Percentiles rank a stretch among this genome's conserved stretches.
Evolutionary conservation across 805 yeast species (phyloP).

Genomic region (Saturnispora kantuleensis): DNA sequence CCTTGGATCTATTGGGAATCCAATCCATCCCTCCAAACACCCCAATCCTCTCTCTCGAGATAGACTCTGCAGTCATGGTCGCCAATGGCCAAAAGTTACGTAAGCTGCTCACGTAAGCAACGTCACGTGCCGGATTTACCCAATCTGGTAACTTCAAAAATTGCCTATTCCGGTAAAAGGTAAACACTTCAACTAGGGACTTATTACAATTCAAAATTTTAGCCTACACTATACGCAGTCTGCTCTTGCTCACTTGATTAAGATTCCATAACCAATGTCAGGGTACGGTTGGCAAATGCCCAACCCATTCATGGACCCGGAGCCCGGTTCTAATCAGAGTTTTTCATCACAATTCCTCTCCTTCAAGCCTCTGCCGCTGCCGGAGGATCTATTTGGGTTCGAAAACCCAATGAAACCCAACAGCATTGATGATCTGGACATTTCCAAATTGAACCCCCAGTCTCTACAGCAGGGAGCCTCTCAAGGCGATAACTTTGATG

Average conservation of each 20-base stretch:
- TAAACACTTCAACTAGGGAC: not conserved
- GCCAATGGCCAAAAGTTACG: constrained; percentile 8
- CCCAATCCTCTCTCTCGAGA: not conserved
- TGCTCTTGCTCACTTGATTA: no score
- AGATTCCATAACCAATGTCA: not conserved
- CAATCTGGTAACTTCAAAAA: constrained; percentile 7
- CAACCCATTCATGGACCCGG: constrained; percentile 8
- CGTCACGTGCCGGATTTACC: constrained; percentile 6
- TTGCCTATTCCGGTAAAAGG: constrained; percentile 1
- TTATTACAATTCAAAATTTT: no score
- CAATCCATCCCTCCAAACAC: not conserved
- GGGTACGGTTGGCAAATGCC: constrained; percentile 7
- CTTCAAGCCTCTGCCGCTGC: constrained; percentile 35
- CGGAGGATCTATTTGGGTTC: constrained; percentile 43
- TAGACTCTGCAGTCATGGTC: not conserved
- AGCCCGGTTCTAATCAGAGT: constrained; percentile 3
- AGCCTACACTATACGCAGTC: no score
- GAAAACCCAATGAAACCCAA: constrained; percentile 16
- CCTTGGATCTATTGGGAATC: not conserved
- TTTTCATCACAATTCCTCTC: constrained; percentile 7
- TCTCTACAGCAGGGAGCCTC: no score
- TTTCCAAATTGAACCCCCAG: constrained; percentile 1
- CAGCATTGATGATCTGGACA: not conserved
- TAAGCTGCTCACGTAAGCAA: constrained; percentile 3
- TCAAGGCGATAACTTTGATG: constrained; percentile 21